Percentiles rank a stretch among this genome's conserved stretches.
These are phyloP conservation scores for Lecanicillium sp. DNA, from an alignment of 2,329 filamentous ascomycete species.

Conservation along the genomic window DNA sequence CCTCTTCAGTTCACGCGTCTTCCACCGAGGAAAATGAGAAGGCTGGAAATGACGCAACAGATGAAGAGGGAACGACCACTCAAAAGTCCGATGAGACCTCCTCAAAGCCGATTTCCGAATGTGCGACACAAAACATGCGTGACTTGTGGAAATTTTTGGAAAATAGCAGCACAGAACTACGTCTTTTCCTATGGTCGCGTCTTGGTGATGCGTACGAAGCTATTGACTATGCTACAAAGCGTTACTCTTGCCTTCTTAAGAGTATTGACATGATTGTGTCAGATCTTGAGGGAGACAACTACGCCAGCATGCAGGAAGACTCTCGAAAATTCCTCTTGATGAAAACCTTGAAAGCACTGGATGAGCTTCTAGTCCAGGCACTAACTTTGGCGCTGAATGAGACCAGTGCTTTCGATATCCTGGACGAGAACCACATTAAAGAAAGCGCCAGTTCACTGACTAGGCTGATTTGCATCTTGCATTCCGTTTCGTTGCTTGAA, in stretches of 20 bases:
- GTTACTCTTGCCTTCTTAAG: slow-evolving; percentile 77
- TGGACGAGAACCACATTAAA: slow-evolving; percentile 71
- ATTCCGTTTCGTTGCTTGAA: slow-evolving; percentile 73
- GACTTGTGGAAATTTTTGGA: slow-evolving; percentile 83
- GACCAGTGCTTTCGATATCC: slow-evolving; percentile 65
- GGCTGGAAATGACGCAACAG: slow-evolving; percentile 3
- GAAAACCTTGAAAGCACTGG: slow-evolving; percentile 68
- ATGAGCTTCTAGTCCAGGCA: slow-evolving; percentile 65
- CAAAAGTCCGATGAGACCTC: slow-evolving; percentile 10
- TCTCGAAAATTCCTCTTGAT: slow-evolving; percentile 65
- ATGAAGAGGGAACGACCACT: slow-evolving; percentile 1
- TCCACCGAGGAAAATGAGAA: slow-evolving; percentile 1
- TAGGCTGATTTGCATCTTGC: slow-evolving; percentile 64
- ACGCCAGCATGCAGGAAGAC: slow-evolving; percentile 47
- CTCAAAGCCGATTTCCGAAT: slow-evolving; percentile 38
- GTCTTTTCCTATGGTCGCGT: slow-evolving; percentile 82
- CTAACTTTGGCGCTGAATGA: slow-evolving; percentile 63
- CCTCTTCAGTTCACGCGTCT: slow-evolving; percentile 41
- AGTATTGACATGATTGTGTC: slow-evolving; percentile 75
- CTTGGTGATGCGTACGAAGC: slow-evolving; percentile 81
- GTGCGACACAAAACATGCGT: slow-evolving; percentile 48
- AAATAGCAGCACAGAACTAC: slow-evolving; percentile 71
- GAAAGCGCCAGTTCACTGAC: slow-evolving; percentile 65
- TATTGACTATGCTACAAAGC: slow-evolving; percentile 80
- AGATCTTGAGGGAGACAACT: slow-evolving; percentile 54